Base-by-base conservation (phyloP, 2,329 filamentous ascomycete genomes). In the Ceratocystis diversiconidia region DNA sequence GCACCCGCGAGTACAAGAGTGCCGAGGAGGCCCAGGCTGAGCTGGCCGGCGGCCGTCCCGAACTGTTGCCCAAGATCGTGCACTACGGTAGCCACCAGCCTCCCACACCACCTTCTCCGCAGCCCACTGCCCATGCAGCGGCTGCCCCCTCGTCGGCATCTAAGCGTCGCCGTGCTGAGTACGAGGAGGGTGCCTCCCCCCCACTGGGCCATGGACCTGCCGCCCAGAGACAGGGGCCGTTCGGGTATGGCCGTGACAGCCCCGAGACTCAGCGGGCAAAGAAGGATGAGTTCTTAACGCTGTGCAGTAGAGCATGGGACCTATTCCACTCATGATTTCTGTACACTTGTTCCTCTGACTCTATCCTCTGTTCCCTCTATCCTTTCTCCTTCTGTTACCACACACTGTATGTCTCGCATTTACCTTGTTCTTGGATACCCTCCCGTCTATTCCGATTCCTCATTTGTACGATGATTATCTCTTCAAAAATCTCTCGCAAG, bases 61-160 rank as follows among this genome's bases (percentile, higher is more conserved):
- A 99, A 67, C 80, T 97, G 15, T 80, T 96, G 62, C 94, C 94
- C 25, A 94, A 92, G 75, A 85, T 97, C 66, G 90, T 99, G 15
- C 94, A 97, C 76, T 99, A 99, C 74, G 90, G 89, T 48, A 90
- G 91, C 60, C 90, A 95, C 73, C 92, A 96, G 74, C 92, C 92
- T 50, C 92, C 92, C 2, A 96, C 92, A 1, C 92, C 92, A 44
- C 91, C 91, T 3, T 95, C 90, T 57, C 90, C 88, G 15, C 80
- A 86, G 73, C 79, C 85, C 65, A n/a, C 61, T 7, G 15, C 62
- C 64, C 75, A 73, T 69, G 76, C 72, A 72, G 77, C 69, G 82
- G 82, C 72, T 85, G 83, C 71, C 80, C 81, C 70, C 82, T 32
- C 48, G 28, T 67, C 66, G 41, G 66, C 66, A 15, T 60, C 79